Conservation (phyloP, 306 rosid species). For the Vigna unguiculata region DNA sequence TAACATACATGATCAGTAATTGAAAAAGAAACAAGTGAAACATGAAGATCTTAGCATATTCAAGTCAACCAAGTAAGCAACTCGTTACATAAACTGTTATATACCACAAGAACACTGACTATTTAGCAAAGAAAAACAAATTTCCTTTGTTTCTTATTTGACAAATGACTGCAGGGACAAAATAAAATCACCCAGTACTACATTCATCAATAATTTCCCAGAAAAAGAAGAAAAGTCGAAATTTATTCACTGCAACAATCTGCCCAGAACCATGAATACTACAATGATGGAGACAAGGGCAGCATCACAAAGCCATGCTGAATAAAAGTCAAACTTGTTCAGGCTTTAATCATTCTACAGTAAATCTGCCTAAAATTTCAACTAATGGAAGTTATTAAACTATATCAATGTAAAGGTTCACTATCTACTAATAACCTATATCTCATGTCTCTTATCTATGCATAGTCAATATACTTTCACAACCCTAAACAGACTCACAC, state of each 20-base stretch:
- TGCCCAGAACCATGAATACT: conserved; percentile 15
- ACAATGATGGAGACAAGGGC: conserved; percentile 8
- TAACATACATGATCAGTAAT: background rate
- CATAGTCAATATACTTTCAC: conserved; percentile 25
- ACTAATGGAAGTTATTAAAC: conserved; percentile 16
- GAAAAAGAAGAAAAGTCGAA: background rate
- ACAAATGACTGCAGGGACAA: background rate
- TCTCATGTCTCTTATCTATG: background rate
- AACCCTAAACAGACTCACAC: conserved; percentile 2
- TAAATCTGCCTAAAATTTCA: background rate
- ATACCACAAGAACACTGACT: conserved; percentile 11
- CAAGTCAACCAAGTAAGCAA: background rate
- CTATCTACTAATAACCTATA: background rate
- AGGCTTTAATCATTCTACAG: conserved; percentile 8
- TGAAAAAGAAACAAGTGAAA: background rate
- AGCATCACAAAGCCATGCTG: conserved; percentile 29
- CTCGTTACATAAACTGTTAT: background rate
- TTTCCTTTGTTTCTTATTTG: conserved; percentile 1
- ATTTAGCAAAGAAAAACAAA: background rate
- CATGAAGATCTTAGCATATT: background rate
- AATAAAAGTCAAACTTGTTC: background rate
- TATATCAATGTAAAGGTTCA: conserved; percentile 10
- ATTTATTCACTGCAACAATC: conserved; percentile 22
- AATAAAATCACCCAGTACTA: conserved; percentile 5
- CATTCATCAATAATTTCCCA: background rate